Base-by-base conservation (phyloP, 2,329 filamentous ascomycete genomes). In the Cercospora zeae-maydis region DNA sequence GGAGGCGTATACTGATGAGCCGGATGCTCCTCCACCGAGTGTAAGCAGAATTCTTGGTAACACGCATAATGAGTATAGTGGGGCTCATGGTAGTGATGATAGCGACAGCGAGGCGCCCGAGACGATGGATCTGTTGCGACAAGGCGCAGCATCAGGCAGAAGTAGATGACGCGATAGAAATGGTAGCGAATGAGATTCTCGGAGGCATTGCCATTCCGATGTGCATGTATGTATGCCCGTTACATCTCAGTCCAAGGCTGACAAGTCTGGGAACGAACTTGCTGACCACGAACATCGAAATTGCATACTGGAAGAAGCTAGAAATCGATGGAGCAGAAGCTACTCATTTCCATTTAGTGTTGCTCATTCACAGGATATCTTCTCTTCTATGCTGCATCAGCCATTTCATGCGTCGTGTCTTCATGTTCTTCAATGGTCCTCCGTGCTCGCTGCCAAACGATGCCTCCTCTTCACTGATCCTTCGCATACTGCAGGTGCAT, bases 1-100 rank as follows among this genome's bases (percentile, higher is more conserved):
- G n/a, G 66, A 67, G 14, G 65, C 52, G 0, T 73, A 67, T 63
- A 64, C 59, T 36, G 72, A 75, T 63, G 73, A 74, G 65, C 72
- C 72, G 27, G 72, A 73, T 66, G 71, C 72, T 51, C 72, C 72
- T 24, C 63, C 65, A 57, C 65, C 65, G 13, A 67, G 65, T 63
- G 65, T 61, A 56, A 49, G 58, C 58, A 54, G 34, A 49, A 19
- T 37, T 49, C 42, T 24, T 10, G 31, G 14, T 30, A 19, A 27
- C 24, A 21, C 27, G 30, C 13, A 9, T 47, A 8, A 24, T 30
- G 42, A 39, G 36, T n/a, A 14, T 37, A 42, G 31, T 19, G 11
- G 21, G 39, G 21, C 56, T 51, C 24, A 59, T 59, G 56, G 34
- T 59, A 33, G 47, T 33, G 56, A 61, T 42, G 59, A 57, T 58